A percentile compares a stretch with the other conserved stretches of the same genome.
These are phyloP conservation scores for Fusarium protoensiforme DNA, from an alignment of 2,329 filamentous ascomycete genomes.

Conservation along the genomic window DNA sequence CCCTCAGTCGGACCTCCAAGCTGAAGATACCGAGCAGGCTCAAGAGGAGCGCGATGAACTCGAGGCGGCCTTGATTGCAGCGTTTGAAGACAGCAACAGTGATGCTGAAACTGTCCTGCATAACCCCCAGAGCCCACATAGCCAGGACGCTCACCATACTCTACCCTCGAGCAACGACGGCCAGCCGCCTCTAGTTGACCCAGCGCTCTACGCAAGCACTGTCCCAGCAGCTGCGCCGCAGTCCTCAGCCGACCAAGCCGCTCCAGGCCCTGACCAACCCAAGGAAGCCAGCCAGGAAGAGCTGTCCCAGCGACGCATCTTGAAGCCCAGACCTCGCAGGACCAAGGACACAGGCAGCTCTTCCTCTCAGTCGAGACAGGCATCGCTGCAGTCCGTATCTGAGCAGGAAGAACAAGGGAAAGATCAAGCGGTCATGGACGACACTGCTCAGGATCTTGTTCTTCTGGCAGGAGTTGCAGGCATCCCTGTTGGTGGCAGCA, in stretches of 20 bases:
- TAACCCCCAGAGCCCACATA: neutral
- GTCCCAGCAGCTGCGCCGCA: neutral
- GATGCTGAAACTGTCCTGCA: neutral
- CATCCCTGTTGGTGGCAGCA: neutral
- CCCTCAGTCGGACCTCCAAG: neutral
- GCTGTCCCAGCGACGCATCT: slow-evolving; percentile 6
- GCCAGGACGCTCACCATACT: neutral
- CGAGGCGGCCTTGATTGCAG: neutral
- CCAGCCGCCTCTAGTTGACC: neutral
- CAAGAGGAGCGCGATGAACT: neutral
- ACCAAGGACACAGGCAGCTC: neutral
- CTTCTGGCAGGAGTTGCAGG: neutral
- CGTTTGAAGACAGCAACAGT: neutral
- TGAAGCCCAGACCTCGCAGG: slow-evolving; percentile 3
- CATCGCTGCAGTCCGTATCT: neutral
- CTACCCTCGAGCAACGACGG: neutral
- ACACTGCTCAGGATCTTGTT: neutral
- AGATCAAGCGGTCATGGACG: neutral
- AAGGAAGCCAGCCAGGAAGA: slow-evolving; percentile 8
- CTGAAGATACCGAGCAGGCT: neutral
- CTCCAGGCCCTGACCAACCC: neutral
- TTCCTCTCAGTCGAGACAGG: neutral
- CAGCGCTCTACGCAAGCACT: neutral
- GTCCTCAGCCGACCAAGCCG: neutral
- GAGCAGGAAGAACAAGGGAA: neutral